Evolutionary conservation across 495 filamentous ascomycete genomes (phyloP), one percentile per base, ranked within the genome.

Genomic region (Aspergillus cavernicola): DNA sequence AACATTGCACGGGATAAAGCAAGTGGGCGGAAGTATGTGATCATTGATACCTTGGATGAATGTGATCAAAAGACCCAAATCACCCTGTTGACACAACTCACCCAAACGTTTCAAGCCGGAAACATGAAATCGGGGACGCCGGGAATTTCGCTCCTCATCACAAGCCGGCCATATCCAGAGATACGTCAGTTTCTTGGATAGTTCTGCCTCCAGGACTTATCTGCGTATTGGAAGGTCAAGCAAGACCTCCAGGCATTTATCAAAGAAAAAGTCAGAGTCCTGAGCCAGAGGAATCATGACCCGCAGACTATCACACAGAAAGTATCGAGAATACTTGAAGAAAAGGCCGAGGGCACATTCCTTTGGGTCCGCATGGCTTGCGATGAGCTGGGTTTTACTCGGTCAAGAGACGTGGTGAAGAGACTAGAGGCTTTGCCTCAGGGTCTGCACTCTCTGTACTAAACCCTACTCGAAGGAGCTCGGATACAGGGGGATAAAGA

Each of bases 41-140:
- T 67, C 33, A 56, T 62, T n/a, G 61, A 67, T 57, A 55, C 62
- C 4, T 53, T 68, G 5, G 64, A 68, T 43, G 63, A 68, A 55
- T 66, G 65, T 44, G 58, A 59, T 11, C 15, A 24, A 11, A 33
- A 41, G 16, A 58, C 58, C 1, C 50, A 64, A 33, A 38, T 59
- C 24, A 47, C 50, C 12, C 47, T 68, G 2, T 48, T 68, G 9
- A 22, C 20, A 28, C 58, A 64, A 15, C 19, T 55, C 32, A 40
- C n/a, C 16, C 19, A 37, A 20, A 38, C 28, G 11, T 48, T 55
- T 4, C 4, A 22, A n/a, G 13, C 0, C n/a, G 1, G 13, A 3
- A 28, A n/a, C n/a, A n/a, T n/a, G n/a, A n/a, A n/a, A n/a, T n/a
- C n/a, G n/a, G n/a, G n/a, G n/a, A n/a, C n/a, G n/a, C n/a, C n/a